These are phyloP conservation scores for Cavenderia fasciculata DNA, from an alignment of 78 protist genomes.

Conservation along the genomic window DNA sequence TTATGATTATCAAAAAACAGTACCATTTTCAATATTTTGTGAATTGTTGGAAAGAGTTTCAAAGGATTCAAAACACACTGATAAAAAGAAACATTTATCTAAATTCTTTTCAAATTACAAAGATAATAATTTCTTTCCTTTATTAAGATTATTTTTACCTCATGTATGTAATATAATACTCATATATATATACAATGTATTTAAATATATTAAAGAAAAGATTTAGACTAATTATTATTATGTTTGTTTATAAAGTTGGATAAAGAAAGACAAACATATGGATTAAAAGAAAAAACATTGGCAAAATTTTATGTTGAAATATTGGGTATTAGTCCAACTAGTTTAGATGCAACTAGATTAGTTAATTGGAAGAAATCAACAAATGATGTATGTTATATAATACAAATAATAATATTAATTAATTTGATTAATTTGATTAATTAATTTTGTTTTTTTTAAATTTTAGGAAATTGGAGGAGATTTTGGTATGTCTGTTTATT, in stretches of 20 bases:
- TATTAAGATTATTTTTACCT: slow-evolving; percentile 88
- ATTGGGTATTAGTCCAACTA: slow-evolving; percentile 52
- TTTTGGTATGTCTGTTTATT: slow-evolving; percentile 81
- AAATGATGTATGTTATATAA: background rate
- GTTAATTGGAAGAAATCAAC: slow-evolving; percentile 83
- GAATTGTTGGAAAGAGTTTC: slow-evolving; percentile 59
- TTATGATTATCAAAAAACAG: slow-evolving; percentile 71
- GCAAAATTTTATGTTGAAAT: slow-evolving; percentile 84
- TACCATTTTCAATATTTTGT: slow-evolving; percentile 74
- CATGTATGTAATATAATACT: slow-evolving; percentile 7
- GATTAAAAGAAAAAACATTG: slow-evolving; percentile 82
- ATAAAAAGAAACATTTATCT: slow-evolving; percentile 33
- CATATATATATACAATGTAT: background rate
- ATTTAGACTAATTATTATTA: background rate
- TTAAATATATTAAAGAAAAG: background rate
- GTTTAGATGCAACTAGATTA: slow-evolving; percentile 79
- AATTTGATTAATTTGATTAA: background rate
- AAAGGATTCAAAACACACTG: slow-evolving; percentile 7
- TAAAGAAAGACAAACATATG: slow-evolving; percentile 79
- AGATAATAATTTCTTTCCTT: slow-evolving; percentile 78
- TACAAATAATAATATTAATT: background rate
- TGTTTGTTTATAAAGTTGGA: too few relatives aligned
- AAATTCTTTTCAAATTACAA: slow-evolving; percentile 45
- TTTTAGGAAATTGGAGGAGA: slow-evolving; percentile 66
- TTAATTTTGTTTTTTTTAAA: too few relatives aligned